Conservation (phyloP, 306 rosid genomes). For the Dalbergia cultrata region DNA sequence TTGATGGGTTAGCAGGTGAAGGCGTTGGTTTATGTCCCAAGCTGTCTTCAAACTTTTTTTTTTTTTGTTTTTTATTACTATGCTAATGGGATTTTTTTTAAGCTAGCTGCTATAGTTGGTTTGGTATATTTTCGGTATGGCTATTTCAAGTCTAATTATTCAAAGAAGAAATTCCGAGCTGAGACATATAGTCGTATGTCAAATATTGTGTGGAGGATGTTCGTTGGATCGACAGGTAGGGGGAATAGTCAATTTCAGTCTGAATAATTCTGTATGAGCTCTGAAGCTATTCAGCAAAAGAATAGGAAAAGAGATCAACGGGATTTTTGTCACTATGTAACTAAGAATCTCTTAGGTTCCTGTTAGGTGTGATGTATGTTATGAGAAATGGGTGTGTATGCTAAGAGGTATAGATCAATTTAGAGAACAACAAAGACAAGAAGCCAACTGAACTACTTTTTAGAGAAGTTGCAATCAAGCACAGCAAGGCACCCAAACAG, state of each 20-base stretch:
- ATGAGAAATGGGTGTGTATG: slow-evolving; percentile 7
- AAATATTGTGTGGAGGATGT: background rate
- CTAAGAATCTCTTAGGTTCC: background rate
- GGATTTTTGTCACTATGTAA: no score
- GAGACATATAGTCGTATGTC: no score
- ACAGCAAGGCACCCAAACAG: slow-evolving; percentile 9
- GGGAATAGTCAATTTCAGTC: background rate
- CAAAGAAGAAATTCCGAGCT: background rate
- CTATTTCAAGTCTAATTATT: background rate
- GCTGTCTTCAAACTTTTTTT: background rate
- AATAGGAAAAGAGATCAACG: no score
- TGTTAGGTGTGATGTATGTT: slow-evolving; percentile 2
- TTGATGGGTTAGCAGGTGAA: background rate
- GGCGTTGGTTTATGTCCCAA: background rate
- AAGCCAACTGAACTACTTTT: background rate
- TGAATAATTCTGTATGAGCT: background rate
- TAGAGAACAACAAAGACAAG: background rate
- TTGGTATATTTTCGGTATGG: background rate
- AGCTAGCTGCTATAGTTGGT: background rate
- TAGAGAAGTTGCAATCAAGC: background rate
- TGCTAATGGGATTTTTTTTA: no score
- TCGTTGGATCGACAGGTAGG: background rate
- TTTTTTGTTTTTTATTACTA: no score
- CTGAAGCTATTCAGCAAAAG: background rate
- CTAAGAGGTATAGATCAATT: background rate